A percentile compares a stretch with the other conserved stretches of the same genome.
phyloP scores from a whole-genome alignment of 352 stramenopile genomes.

The Pythium insidiosum region DNA sequence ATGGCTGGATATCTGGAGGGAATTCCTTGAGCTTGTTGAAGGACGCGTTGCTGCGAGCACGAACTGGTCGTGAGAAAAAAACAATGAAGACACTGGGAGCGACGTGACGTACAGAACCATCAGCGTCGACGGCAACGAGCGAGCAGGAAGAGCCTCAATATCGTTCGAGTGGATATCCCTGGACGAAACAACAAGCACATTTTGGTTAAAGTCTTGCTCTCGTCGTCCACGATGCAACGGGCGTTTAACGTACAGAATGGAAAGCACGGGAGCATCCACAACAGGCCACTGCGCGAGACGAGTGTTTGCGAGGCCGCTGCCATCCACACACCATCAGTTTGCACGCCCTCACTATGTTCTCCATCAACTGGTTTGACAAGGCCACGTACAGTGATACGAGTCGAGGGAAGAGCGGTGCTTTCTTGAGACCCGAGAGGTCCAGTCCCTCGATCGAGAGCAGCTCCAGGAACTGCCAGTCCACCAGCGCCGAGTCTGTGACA shows the following conservation, averaged over 20 bases:
- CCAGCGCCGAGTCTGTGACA: conserved; percentile 1
- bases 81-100: neutral
- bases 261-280: conserved; percentile 4
- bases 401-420: conserved; percentile 3
- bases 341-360: neutral
- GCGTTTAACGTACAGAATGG: conserved; percentile 5
- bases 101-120: conserved; percentile 9
- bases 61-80: neutral
- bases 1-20: conserved; percentile 9
- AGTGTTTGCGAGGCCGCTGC: conserved; percentile 4
- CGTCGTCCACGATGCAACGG: no score
- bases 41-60: conserved; percentile 10
- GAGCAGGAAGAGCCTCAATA: neutral
- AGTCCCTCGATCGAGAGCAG: conserved; percentile 4
- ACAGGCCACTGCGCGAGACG: conserved; percentile 7
- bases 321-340: neutral
- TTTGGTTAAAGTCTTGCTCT: neutral
- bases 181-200: neutral
- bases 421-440: conserved; percentile 5
- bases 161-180: conserved; percentile 15
- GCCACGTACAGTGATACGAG: conserved; percentile 7
- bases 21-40: conserved; percentile 12
- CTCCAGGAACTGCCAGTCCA: conserved; percentile 9
- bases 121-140: conserved; percentile 11
- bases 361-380: neutral